These are phyloP conservation scores for Podosphaera leucotricha DNA, from an alignment of 2,329 filamentous ascomycete species.

Conservation along the genomic window DNA sequence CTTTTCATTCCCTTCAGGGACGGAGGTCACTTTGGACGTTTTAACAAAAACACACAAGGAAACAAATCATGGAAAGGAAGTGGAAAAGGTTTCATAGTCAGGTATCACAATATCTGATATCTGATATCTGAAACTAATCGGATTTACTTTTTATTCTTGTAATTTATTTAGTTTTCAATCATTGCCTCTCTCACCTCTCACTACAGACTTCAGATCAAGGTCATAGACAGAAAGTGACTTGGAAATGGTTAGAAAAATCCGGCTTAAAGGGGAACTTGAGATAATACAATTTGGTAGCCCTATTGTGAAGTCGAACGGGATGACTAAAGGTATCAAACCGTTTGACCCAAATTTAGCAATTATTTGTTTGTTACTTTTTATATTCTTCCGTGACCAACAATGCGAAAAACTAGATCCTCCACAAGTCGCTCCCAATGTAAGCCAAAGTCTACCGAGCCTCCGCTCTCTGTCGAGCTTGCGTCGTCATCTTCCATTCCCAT, in stretches of 20 bases:
- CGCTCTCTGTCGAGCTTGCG: background rate
- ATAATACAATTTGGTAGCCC: background rate
- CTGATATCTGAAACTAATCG: background rate
- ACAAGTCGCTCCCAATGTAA: background rate
- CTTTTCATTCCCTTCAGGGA: background rate
- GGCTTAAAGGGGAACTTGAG: background rate
- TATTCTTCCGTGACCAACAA: background rate
- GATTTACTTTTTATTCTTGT: background rate
- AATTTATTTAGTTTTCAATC: background rate
- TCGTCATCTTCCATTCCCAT: background rate
- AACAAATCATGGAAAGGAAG: background rate
- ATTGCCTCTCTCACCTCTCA: background rate
- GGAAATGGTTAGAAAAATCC: background rate
- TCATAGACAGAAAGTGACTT: background rate
- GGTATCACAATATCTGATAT: background rate
- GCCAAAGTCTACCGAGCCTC: slow-evolving; percentile 6
- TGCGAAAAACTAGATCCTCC: background rate
- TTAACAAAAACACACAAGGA: background rate
- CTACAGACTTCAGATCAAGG: background rate
- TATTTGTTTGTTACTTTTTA: background rate
- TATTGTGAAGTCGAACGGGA: no score
- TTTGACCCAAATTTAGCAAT: background rate
- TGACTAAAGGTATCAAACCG: background rate
- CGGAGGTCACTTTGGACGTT: background rate
- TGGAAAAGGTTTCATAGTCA: background rate